phyloP scores from a whole-genome alignment of 1,284 basidiomycete genomes.

The Cystobasidiaceae sp. region DNA sequence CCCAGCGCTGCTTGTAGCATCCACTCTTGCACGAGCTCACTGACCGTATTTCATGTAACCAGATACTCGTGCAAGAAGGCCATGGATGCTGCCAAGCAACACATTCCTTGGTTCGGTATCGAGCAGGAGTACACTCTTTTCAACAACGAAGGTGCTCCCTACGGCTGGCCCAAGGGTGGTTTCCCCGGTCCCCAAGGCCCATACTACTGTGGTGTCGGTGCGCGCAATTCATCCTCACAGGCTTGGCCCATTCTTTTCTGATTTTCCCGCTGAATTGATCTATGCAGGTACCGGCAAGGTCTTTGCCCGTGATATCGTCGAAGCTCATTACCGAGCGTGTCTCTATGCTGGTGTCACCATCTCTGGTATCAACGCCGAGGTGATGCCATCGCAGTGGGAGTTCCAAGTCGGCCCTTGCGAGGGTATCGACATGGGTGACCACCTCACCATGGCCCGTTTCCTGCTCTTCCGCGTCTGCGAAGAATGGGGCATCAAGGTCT shows the following conservation, averaged over 20 bases:
- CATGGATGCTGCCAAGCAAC: constrained; percentile 80
- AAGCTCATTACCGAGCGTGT: constrained; percentile 96
- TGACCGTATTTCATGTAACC: neutral
- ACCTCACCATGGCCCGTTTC: constrained; percentile 94
- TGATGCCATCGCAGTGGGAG: constrained; percentile 96
- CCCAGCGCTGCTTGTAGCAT: neutral
- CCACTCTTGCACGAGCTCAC: neutral
- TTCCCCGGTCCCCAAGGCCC: constrained; percentile 99
- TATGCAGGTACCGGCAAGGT: constrained; percentile 84
- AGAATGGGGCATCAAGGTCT: constrained; percentile 81
- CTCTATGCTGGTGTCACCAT: constrained; percentile 96
- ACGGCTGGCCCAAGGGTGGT: constrained; percentile 86
- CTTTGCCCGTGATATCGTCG: constrained; percentile 96
- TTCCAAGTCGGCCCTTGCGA: constrained; percentile 31
- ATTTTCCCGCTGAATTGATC: constrained; percentile 1
- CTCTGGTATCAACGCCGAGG: constrained; percentile 99
- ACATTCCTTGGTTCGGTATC: constrained; percentile 83
- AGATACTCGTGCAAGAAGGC: constrained; percentile 60
- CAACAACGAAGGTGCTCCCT: constrained; percentile 83
- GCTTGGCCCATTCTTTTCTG: too few relatives aligned
- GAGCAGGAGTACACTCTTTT: constrained; percentile 60
- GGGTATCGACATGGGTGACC: constrained; percentile 97
- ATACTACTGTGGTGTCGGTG: constrained; percentile 99
- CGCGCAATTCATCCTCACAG: constrained; percentile 46
- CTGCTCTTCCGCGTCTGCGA: constrained; percentile 32